Evolutionary conservation across 169 alveolate species (phyloP), one percentile per base, ranked within the genome.

Genomic region (Plasmodium knowlesi): DNA sequence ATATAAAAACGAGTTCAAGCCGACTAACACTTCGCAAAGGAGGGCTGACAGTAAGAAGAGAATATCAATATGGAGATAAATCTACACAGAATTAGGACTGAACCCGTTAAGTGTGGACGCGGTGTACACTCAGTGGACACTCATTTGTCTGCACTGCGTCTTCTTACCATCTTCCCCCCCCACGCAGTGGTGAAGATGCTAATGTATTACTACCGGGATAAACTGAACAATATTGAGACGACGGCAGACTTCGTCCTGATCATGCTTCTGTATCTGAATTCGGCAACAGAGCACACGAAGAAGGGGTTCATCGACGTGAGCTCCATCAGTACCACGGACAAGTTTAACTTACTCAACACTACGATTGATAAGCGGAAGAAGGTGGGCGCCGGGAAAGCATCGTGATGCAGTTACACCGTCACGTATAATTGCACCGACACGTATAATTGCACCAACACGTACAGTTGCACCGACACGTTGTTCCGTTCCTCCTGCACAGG

Each of bases 1-100:
- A 3, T 85, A 85, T 41, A 34, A 85, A 5, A 53, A 50, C 1
- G 41, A 43, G 12, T 76, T 85, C 25, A 74, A 37, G 9, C 80
- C 84, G 1, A 30, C 54, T 19, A 32, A 74, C 25, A 85, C 93
- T 3, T 10, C 43, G 1, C 93, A 85, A 41, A 41, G 93, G 16
- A 74, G 93, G 53, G 93, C 80, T 34, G 93, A 85, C 30, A 30
- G 93, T 85, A 83, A 83, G 30, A 30, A 37, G 61, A 19, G 74
- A 0, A 19, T 12, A 19, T n/a, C n/a, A n/a, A n/a, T n/a, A n/a
- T n/a, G n/a, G n/a, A n/a, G n/a, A n/a, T n/a, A n/a, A n/a, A n/a
- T 9, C 8, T 5, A 41, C 50, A 1, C 50, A 2, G 14, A 41
- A 41, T 41, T 0, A 12, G 50, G 50, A 1, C 12, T 41, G 54